Evolutionary conservation across 768 basidiomycete species (phyloP), one percentile per base, ranked within the genome.

Genomic region (Boletales sp.): DNA sequence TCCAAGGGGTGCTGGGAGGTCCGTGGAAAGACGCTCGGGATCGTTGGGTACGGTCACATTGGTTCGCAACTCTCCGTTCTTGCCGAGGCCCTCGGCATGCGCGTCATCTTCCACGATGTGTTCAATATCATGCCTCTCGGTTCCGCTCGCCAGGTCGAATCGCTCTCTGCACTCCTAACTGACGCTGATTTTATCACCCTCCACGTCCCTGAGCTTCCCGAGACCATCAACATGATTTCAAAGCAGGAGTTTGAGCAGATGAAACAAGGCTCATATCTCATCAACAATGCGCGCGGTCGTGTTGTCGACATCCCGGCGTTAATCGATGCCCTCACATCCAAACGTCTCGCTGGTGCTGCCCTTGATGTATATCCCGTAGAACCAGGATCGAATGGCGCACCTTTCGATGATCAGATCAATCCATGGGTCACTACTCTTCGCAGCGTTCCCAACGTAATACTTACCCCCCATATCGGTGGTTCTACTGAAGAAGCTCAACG

Each of bases 1-100:
- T 95, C 93, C 58, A 97, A 97, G 66, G 84, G 85, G 54, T 99
- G 97, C 72, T 99, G 94, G 93, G 97, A 99, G 69, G 73, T 98
- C 56, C 84, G 97, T 39, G 95, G 97, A 57, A 99, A 99, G 77
- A 97, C 93, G 0, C 79, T 99, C 40, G 97, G 97, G 48, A 98
- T 99, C 57, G 82, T 99, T 30, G 97, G 97, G 36, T 99, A 98
- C 70, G 97, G 97, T 35, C 97, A 99, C 73, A 99, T 99, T 54
- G 97, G 97, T 48, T 79, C 94, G 24, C 97, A 99, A 70, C 83
- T 99, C 48, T 94, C 92, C 32, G 97, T 99, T 21, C 86, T 99
- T 36, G 88, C 95, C 30, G 97, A 99, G 69, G 83, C 97, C 4
- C 86, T 99, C 64, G 97, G 94, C 52, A 89, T 99, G 77, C 84